A percentile compares a stretch with the other conserved stretches of the same genome.
These are phyloP conservation scores for Bruguiera parviflora DNA, from an alignment of 345 rosid species.

Conservation along the genomic window DNA sequence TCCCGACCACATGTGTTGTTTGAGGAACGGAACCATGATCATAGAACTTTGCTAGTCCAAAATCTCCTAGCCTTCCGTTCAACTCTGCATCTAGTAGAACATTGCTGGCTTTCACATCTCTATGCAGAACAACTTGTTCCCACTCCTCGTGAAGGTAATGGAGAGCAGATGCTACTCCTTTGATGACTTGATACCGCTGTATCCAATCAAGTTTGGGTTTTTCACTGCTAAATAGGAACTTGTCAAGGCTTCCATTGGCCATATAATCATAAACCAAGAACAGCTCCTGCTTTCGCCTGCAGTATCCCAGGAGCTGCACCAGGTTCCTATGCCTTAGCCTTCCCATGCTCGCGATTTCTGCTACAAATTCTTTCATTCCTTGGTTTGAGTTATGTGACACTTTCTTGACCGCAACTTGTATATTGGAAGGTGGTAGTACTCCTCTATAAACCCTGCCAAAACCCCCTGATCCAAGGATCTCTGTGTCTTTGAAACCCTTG, in stretches of 20 bases:
- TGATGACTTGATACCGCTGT: slow-evolving; percentile 12
- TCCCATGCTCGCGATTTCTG: slow-evolving; percentile 20
- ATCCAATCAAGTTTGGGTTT: slow-evolving; percentile 6
- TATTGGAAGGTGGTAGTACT: slow-evolving; percentile 4
- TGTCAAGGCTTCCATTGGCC: slow-evolving; percentile 27
- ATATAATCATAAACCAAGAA: slow-evolving; percentile 22
- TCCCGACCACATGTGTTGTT: slow-evolving; percentile 20
- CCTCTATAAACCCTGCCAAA: slow-evolving; percentile 26
- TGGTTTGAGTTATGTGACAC: slow-evolving; percentile 10
- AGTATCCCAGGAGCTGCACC: slow-evolving; percentile 20
- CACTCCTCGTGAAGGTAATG: slow-evolving; percentile 22
- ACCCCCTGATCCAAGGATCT: slow-evolving; percentile 17
- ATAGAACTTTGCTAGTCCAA: slow-evolving; percentile 16
- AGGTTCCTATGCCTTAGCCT: slow-evolving; percentile 23
- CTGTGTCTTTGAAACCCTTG: slow-evolving; percentile 13
- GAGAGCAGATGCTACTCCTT: slow-evolving; percentile 15
- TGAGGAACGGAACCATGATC: slow-evolving; percentile 20
- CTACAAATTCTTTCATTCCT: slow-evolving; percentile 22
- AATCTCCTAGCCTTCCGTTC: slow-evolving; percentile 22
- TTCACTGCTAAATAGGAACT: slow-evolving; percentile 3
- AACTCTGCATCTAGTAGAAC: slow-evolving; percentile 14
- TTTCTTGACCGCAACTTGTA: slow-evolving; percentile 16
- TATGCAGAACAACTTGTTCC: slow-evolving; percentile 23
- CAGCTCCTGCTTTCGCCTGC: slow-evolving; percentile 14
- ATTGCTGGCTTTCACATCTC: slow-evolving; percentile 25